Evolutionary conservation across 257 asterid species (phyloP).

Genomic region (Solanum commersonii): DNA sequence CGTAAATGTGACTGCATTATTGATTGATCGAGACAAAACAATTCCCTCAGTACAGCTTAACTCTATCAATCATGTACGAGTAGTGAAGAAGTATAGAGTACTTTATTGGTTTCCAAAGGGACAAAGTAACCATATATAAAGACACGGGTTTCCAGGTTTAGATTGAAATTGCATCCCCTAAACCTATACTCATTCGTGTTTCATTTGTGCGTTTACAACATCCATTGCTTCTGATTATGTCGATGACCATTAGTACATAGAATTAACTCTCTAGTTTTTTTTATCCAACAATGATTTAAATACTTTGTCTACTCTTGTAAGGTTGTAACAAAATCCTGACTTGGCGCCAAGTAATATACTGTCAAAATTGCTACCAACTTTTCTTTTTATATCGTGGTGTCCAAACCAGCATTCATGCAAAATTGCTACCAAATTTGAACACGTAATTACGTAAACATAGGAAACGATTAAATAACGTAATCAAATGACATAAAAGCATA

Average conservation of each 20-base stretch:
- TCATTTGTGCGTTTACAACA: background rate
- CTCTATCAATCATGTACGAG: background rate
- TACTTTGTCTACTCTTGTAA: background rate
- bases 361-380: background rate
- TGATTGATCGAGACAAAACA: background rate
- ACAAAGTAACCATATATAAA: background rate
- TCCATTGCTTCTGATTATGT: background rate
- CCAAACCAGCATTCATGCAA: rapidly evolving
- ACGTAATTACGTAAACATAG: background rate
- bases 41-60: background rate
- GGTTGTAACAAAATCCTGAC: no score
- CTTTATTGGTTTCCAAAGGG: background rate
- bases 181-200: background rate
- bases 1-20: background rate
- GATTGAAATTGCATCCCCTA: background rate
- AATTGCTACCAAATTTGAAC: background rate
- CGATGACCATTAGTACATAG: background rate
- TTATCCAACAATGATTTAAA: background rate
- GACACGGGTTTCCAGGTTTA: background rate
- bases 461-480: background rate
- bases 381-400: background rate
- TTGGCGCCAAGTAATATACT: no score
- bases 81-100: background rate
- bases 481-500: background rate
- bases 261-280: background rate